Percentiles rank a stretch among this genome's conserved stretches.
Conservation (phyloP, 2,329 filamentous ascomycete genomes). For the Fusarium sp. region DNA sequence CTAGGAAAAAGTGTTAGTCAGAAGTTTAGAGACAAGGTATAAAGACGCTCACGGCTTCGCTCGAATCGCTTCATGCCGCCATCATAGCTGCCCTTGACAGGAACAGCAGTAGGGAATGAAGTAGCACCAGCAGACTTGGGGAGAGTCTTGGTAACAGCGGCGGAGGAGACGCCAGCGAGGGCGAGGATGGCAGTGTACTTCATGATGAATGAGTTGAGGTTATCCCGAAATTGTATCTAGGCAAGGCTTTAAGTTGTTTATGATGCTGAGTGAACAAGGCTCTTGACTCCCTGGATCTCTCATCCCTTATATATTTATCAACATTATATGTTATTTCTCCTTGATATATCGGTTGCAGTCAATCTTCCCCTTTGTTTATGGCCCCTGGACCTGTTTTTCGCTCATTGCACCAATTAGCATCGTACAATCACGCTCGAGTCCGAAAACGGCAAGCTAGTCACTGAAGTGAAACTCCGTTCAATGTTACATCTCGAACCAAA, state of each 20-base stretch:
- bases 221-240: neutral
- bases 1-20: conserved; percentile 1
- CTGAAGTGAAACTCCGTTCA: conserved; percentile 28
- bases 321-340: neutral
- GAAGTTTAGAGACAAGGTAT: too few species aligned
- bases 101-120: conserved; percentile 32
- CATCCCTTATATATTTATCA: conserved; percentile 18
- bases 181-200: conserved; percentile 33
- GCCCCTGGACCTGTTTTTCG: neutral
- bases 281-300: conserved; percentile 4
- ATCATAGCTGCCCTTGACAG: conserved; percentile 32
- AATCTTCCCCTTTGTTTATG: neutral
- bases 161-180: conserved; percentile 28
- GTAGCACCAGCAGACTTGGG: conserved; percentile 29
- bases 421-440: neutral
- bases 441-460: conserved; percentile 7
- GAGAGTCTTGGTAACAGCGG: conserved; percentile 35
- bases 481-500: conserved; percentile 21
- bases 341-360: neutral
- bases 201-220: conserved; percentile 6
- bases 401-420: conserved; percentile 16
- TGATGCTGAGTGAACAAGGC: neutral
- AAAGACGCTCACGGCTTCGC: conserved; percentile 17
- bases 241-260: neutral
- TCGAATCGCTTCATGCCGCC: conserved; percentile 37